phyloP scores from a whole-genome alignment of 495 filamentous ascomycete genomes.

The Neurospora sp. region DNA sequence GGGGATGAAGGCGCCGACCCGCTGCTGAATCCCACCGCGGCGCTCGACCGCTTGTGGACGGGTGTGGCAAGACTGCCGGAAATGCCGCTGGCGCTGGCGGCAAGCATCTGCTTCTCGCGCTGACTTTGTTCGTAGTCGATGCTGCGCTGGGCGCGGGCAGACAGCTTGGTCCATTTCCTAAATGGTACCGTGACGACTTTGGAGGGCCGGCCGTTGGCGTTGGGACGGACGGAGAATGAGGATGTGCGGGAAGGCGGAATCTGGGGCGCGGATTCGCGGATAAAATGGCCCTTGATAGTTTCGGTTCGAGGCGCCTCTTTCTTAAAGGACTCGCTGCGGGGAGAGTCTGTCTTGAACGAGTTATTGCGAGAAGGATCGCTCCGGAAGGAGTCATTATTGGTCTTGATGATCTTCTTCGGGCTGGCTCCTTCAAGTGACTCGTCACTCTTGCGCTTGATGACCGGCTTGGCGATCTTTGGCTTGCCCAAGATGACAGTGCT shows the following conservation, averaged over 20 bases:
- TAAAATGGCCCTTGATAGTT: background rate
- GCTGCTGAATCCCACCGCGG: background rate
- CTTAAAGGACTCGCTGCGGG: background rate
- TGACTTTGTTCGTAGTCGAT: background rate
- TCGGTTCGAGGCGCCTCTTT: background rate
- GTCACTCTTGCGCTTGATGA: conserved; percentile 26
- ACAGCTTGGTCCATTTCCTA: conserved; percentile 10
- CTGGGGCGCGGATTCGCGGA: background rate
- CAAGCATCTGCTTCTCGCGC: background rate
- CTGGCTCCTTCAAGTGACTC: conserved; percentile 18
- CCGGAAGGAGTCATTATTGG: conserved; percentile 8
- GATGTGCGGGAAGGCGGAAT: background rate
- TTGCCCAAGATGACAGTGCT: background rate
- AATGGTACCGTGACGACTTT: conserved; percentile 16
- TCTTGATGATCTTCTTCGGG: conserved; percentile 29
- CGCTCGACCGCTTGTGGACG: background rate
- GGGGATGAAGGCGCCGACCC: background rate
- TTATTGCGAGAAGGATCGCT: background rate
- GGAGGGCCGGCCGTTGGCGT: conserved; percentile 7
- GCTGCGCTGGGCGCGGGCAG: background rate
- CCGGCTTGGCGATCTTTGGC: conserved; percentile 14
- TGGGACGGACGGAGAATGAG: conserved; percentile 1
- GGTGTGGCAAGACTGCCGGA: background rate
- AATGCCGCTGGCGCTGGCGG: background rate
- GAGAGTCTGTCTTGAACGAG: background rate